A percentile compares a stretch with the other conserved stretches of the same genome.
phyloP scores from a whole-genome alignment of 2,329 filamentous ascomycete species.

The Xylariaceae sp. region DNA sequence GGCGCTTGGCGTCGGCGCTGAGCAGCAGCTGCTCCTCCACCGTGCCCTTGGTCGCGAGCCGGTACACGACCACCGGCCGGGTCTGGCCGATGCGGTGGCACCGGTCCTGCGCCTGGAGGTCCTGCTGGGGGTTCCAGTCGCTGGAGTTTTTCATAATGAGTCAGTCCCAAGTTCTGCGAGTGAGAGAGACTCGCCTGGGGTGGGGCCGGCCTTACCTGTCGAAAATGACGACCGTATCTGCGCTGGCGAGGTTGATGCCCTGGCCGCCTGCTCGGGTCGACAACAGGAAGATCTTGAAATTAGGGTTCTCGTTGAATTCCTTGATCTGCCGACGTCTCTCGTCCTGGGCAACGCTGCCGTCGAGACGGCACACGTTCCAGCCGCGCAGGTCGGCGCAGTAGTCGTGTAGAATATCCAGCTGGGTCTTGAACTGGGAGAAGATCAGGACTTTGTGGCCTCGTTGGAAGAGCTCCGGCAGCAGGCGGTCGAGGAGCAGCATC shows the following conservation, averaged over 20 bases:
- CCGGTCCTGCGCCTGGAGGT: constrained; percentile 92
- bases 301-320: constrained; percentile 59
- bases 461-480: constrained; percentile 67
- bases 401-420: constrained; percentile 82
- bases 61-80: constrained; percentile 84
- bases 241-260: constrained; percentile 86
- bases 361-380: constrained; percentile 84
- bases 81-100: constrained; percentile 93
- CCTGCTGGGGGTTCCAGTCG: constrained; percentile 94
- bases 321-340: constrained; percentile 64
- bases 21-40: constrained; percentile 83
- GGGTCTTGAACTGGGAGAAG: constrained; percentile 94
- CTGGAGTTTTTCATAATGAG: constrained; percentile 23
- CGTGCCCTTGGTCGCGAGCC: constrained; percentile 85
- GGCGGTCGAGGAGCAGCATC: constrained; percentile 85
- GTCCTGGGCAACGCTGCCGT: constrained; percentile 73
- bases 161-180: not conserved
- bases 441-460: constrained; percentile 85
- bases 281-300: constrained; percentile 72
- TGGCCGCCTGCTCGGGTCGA: constrained; percentile 89
- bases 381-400: constrained; percentile 71
- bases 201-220: constrained; percentile 60
- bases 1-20: constrained; percentile 83
- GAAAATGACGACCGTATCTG: constrained; percentile 88
- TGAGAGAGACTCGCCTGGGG: not conserved